Base-by-base conservation (phyloP, 441 rosid genomes). In the Gossypium lobatum region DNA sequence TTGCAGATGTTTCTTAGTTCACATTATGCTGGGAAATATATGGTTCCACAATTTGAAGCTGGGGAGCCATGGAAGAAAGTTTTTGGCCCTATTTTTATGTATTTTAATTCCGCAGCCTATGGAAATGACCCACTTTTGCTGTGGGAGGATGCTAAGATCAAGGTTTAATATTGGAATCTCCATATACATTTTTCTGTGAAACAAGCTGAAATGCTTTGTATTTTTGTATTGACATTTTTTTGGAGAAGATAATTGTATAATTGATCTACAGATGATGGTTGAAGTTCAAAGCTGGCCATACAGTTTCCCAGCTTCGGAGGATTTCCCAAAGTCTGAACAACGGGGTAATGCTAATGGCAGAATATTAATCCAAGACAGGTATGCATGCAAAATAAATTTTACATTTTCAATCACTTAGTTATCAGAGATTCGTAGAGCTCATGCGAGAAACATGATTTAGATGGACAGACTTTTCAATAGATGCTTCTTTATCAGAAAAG, bases 231-330 rank as follows among this genome's bases (percentile, higher is more conserved):
- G 76, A 65, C 74, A 71, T 55, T 73, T 23, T 37, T 59, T 61
- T 70, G 70, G 69, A 66, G 7, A 20, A 76, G 74, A 14, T 25
- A 53, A 53, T 73, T 55, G 17, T n/a, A 7, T 39, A 17, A 54
- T 54, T 76, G 59, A 65, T 39, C 39, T 74, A 79, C 71, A 85
- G 88, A 83, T 83, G 88, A 80, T 65, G 75, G 59, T 45, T 37
- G 90, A 90, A 81, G 88, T 90, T 60, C 84, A 88, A 78, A 83
- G 80, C 61, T 88, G 95, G 92, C 95, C 95, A n/a, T 90, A 88
- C 54, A 80, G 79, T 77, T 90, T 90, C 66, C 89, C 87, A 34
- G 85, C 89, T 48, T 88, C 90, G 6, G 87, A 82, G 69, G 91
- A 87, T 37, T 85, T 80, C 67, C 88, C 81, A 54, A 71, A 74